A percentile compares a stretch with the other conserved stretches of the same genome.
These are phyloP conservation scores for Luzula sylvatica DNA, from an alignment of 176 grass and related monocot species.

Conservation along the genomic window DNA sequence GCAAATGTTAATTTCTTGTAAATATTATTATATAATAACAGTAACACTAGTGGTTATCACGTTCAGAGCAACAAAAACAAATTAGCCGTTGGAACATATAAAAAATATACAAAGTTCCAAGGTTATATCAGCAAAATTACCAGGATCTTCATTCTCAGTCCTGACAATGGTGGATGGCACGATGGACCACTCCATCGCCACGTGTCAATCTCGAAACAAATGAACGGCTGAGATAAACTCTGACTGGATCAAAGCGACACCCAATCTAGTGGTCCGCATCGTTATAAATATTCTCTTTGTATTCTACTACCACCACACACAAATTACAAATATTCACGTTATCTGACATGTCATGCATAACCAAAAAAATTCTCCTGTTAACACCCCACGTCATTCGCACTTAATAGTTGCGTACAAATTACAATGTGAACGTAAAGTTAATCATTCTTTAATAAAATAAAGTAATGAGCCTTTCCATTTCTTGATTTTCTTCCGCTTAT, in stretches of 20 bases:
- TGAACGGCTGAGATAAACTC: neutral
- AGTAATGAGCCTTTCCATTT: neutral
- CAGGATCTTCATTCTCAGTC: neutral
- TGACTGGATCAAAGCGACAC: conserved; percentile 2
- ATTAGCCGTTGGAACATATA: too few species aligned
- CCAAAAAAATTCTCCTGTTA: too few species aligned
- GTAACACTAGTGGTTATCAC: too few species aligned
- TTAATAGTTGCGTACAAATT: neutral
- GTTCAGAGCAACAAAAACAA: too few species aligned
- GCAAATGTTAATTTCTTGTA: too few species aligned
- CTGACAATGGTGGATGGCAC: conserved; percentile 1
- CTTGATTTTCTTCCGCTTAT: conserved; percentile 15
- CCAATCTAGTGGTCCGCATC: too few species aligned
- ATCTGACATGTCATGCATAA: neutral
- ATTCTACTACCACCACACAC: neutral
- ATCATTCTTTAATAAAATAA: conserved; percentile 1
- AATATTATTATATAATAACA: too few species aligned
- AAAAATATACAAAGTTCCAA: too few species aligned
- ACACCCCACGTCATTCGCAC: neutral
- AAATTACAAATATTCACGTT: neutral
- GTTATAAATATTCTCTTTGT: conserved; percentile 1
- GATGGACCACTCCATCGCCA: neutral
- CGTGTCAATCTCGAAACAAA: neutral
- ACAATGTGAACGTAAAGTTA: neutral
- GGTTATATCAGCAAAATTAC: too few species aligned